Conservation (phyloP, 2,329 filamentous ascomycete species). For the Macrophomina tecta region DNA sequence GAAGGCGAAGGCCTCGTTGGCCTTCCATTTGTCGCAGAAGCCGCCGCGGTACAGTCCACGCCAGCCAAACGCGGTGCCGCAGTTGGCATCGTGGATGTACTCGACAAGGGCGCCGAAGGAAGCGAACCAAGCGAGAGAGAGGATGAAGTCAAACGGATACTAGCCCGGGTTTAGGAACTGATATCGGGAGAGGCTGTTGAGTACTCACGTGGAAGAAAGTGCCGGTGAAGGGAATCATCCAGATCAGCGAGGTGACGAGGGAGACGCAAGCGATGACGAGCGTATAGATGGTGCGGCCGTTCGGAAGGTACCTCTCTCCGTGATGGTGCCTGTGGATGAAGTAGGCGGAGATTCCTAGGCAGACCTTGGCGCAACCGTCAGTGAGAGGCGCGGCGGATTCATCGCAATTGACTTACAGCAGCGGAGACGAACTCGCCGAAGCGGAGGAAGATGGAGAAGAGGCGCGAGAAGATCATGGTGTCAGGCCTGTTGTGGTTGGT, state of each 20-base stretch:
- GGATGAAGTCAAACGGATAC: constrained; percentile 73
- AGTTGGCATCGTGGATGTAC: constrained; percentile 36
- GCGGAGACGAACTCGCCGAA: constrained; percentile 71
- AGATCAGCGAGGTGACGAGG: constrained; percentile 72
- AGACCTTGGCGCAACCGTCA: constrained; percentile 46
- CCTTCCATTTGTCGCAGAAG: constrained; percentile 72
- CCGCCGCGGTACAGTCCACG: constrained; percentile 56
- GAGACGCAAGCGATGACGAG: constrained; percentile 73
- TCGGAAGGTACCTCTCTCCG: constrained; percentile 47
- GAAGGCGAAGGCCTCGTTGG: constrained; percentile 74
- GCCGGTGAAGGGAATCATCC: constrained; percentile 73
- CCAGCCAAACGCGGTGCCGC: constrained; percentile 57
- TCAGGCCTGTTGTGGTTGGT: not conserved
- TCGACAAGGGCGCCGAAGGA: constrained; percentile 63
- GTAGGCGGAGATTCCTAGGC: constrained; percentile 71
- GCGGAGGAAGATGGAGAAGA: constrained; percentile 65
- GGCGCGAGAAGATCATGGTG: constrained; percentile 55
- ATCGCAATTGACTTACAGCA: constrained; percentile 54
- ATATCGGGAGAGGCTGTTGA: too few species aligned
- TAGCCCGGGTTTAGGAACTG: not conserved
- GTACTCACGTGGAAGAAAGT: constrained; percentile 62
- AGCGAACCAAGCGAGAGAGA: constrained; percentile 74
- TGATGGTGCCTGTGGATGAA: constrained; percentile 61
- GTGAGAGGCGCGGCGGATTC: not conserved
- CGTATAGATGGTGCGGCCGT: constrained; percentile 75